phyloP scores from a whole-genome alignment of 305 asterid genomes.

The Fraxinus platypoda region DNA sequence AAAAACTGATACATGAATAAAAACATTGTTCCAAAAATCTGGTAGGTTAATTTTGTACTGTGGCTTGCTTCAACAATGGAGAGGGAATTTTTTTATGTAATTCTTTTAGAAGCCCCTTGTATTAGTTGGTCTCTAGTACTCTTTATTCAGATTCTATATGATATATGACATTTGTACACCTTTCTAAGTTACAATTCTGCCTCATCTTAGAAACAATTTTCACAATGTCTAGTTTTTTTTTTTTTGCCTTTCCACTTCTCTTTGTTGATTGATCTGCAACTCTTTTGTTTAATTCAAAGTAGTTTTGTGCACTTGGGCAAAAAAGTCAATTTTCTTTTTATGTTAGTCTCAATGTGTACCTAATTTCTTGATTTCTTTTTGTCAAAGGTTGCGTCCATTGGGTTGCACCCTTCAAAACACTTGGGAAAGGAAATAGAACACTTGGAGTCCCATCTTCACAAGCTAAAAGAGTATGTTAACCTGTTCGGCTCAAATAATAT shows the following conservation, averaged over 20 bases:
- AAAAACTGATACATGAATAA: background rate
- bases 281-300: background rate
- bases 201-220: background rate
- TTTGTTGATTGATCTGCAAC: background rate
- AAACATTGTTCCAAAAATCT: background rate
- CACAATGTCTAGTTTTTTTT: background rate
- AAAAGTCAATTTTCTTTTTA: background rate
- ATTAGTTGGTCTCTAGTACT: background rate
- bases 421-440: conserved; percentile 75
- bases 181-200: background rate
- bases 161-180: background rate
- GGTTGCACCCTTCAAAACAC: conserved; percentile 82
- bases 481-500: conserved; percentile 14
- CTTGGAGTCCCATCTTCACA: conserved; percentile 74
- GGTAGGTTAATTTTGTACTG: background rate
- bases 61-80: background rate
- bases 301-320: background rate
- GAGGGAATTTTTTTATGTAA: background rate
- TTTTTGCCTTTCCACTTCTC: background rate
- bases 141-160: background rate
- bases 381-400: conserved; percentile 86
- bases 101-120: background rate
- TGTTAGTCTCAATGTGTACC: conserved; percentile 1
- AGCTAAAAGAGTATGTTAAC: conserved; percentile 75
- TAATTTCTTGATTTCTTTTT: conserved; percentile 19